Evolutionary conservation across 805 yeast species (phyloP).

Genomic region (Wickerhamiella cacticola): DNA sequence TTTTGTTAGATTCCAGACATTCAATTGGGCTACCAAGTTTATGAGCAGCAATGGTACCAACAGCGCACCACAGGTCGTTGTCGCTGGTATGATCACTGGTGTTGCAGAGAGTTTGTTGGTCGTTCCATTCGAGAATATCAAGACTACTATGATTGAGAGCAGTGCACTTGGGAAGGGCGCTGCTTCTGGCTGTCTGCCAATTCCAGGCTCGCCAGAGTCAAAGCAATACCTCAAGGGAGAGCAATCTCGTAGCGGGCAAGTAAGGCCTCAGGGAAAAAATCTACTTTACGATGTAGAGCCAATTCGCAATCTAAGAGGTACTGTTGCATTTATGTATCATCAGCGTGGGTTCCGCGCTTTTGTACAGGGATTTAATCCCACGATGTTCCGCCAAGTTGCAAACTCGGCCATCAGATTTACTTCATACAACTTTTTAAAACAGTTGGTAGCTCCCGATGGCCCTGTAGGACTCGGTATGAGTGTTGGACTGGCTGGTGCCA

Average conservation of each 20-base stretch:
- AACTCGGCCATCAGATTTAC: slow-evolving; percentile 77
- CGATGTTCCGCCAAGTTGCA: slow-evolving; percentile 64
- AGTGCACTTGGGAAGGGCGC: slow-evolving; percentile 21
- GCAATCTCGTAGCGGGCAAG: neutral
- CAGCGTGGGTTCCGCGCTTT: slow-evolving; percentile 69
- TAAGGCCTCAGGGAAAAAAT: slow-evolving; percentile 1
- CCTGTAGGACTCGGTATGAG: slow-evolving; percentile 23
- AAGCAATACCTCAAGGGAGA: neutral
- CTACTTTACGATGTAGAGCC: slow-evolving; percentile 25
- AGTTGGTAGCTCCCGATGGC: slow-evolving; percentile 31
- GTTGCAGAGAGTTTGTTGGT: slow-evolving; percentile 60
- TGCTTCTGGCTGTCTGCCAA: slow-evolving; percentile 28
- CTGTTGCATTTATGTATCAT: slow-evolving; percentile 45
- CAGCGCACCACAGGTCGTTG: slow-evolving; percentile 62
- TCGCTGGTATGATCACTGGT: slow-evolving; percentile 79
- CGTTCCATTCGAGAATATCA: slow-evolving; percentile 79
- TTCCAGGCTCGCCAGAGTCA: slow-evolving; percentile 19
- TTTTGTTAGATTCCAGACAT: slow-evolving; percentile 56
- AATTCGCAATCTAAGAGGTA: slow-evolving; percentile 20
- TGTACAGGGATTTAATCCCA: slow-evolving; percentile 72
- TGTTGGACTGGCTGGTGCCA: slow-evolving; percentile 41
- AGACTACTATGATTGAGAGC: slow-evolving; percentile 61
- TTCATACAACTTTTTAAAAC: slow-evolving; percentile 66
- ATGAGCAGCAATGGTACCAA: slow-evolving; percentile 44
- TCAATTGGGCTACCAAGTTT: slow-evolving; percentile 61